Evolutionary conservation across 148 eudicot species (phyloP), one percentile per base, ranked within the genome.

Genomic region (Fagopyrum homotropicum): DNA sequence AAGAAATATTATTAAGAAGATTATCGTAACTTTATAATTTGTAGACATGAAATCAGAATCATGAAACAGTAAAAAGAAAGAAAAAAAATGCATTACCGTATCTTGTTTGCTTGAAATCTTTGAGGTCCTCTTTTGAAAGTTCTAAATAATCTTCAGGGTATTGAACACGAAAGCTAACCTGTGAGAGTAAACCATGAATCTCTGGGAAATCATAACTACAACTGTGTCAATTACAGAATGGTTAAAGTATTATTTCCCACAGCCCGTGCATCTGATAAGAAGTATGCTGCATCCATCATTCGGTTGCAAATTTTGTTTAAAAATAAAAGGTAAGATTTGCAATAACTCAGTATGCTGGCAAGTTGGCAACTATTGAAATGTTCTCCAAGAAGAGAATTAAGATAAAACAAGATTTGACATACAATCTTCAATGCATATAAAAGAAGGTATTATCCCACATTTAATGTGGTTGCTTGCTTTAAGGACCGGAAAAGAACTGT

Each of bases 41-140:
- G 29, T 26, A 61, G 68, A 9, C 43, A 8, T 40, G 40, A 12
- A 9, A 60, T 60, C 14, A 60, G 14, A 35, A 12, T 45, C 17
- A 64, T 64, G 15, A 66, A 5, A 16, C 45, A 66, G 46, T 66
- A 66, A 66, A 66, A 35, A 22, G 46, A 35, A 17, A n/a, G n/a
- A 22, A 35, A 35, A 35, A 35, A 35, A 35, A 35, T 8, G 59
- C 73, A 72, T 59, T 95, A 95, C 99, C 99, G 86, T 88, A 95
- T 95, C 97, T 89, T 12, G 92, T 89, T 82, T 95, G 97, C 83
- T 89, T 95, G 75, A 95, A 95, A 85, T 95, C 99, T 81, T 87
- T 90, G 57, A 90, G 85, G 83, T 95, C 96, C 88, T 92, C 99
- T 81, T 73, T 90, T 29, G 99, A 89, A 80, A 95, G 97, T 56